Evolutionary conservation across 2,329 filamentous ascomycete species (phyloP).

Genomic region (Setomelanomma holmii): DNA sequence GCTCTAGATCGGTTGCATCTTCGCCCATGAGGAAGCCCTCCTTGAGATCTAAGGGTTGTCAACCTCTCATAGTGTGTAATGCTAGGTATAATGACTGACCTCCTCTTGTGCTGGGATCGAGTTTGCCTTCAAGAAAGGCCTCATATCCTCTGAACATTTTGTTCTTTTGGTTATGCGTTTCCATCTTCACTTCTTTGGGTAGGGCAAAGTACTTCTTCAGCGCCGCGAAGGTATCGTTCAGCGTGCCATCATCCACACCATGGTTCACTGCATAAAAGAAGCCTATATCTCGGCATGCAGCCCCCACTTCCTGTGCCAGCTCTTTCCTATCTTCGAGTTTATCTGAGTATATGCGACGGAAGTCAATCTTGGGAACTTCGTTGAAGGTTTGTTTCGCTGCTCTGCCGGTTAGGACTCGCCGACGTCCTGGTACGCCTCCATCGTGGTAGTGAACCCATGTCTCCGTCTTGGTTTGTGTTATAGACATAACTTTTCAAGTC

Average conservation of each 20-base stretch:
- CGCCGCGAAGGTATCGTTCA: slow-evolving; percentile 39
- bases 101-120: slow-evolving; percentile 45
- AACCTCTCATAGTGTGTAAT: no score
- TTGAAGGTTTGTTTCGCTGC: slow-evolving; percentile 34
- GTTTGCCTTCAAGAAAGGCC: slow-evolving; percentile 44
- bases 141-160: slow-evolving; percentile 46
- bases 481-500: slow-evolving; percentile 13
- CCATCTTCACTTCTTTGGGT: slow-evolving; percentile 44
- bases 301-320: slow-evolving; percentile 38
- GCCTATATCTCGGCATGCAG: slow-evolving; percentile 41
- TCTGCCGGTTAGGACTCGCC: slow-evolving; percentile 32
- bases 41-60: slow-evolving; percentile 34
- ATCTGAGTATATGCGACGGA: slow-evolving; percentile 38
- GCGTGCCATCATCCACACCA: slow-evolving; percentile 33
- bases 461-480: slow-evolving; percentile 15
- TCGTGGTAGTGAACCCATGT: slow-evolving; percentile 41
- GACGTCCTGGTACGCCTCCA: slow-evolving; percentile 36
- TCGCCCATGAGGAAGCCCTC: slow-evolving; percentile 47
- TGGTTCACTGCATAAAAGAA: slow-evolving; percentile 46
- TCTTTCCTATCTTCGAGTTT: slow-evolving; percentile 30
- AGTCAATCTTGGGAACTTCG: slow-evolving; percentile 39
- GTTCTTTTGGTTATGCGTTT: slow-evolving; percentile 45
- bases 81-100: no score
- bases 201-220: slow-evolving; percentile 42
- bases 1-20: slow-evolving; percentile 42